Percentiles rank a stretch among this genome's conserved stretches.
Evolutionary conservation across 176 grass and related monocot genomes (phyloP).

Genomic region (Bromus sterilis): DNA sequence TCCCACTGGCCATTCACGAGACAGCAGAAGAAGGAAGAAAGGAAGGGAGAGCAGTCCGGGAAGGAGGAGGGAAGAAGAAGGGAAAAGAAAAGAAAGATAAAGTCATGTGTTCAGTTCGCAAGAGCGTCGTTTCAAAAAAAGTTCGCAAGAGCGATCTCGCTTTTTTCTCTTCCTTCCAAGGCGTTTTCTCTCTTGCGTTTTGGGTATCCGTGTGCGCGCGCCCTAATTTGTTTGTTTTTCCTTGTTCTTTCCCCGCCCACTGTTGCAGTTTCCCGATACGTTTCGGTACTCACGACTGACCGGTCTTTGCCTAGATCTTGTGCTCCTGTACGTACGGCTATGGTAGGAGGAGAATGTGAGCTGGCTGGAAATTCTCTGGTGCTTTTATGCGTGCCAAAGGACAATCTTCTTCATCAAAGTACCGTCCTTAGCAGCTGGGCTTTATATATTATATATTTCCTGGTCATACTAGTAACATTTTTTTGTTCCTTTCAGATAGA

Average conservation of each 20-base stretch:
- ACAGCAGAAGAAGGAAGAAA: conserved; percentile 9
- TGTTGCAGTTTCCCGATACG: conserved; percentile 41
- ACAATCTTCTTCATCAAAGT: neutral
- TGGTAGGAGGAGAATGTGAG: neutral
- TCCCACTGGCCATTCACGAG: neutral
- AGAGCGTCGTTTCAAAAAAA: too few species aligned
- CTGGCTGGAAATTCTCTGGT: neutral
- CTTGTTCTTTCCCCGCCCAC: conserved; percentile 4
- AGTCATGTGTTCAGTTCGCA: too few species aligned
- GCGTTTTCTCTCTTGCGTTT: conserved; percentile 7
- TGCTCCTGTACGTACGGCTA: neutral
- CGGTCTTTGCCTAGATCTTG: conserved; percentile 36
- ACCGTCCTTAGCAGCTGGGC: neutral
- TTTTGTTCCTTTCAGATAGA: neutral
- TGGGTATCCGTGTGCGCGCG: neutral
- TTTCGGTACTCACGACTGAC: conserved; percentile 20
- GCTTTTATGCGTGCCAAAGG: neutral
- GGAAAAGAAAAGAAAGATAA: conserved; percentile 3
- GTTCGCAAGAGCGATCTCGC: conserved; percentile 24
- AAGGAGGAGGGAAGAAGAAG: conserved; percentile 9
- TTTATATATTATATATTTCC: neutral
- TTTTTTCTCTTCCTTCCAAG: conserved; percentile 31
- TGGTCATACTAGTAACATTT: neutral
- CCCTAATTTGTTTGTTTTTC: conserved; percentile 34
- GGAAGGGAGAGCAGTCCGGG: neutral